These are phyloP conservation scores for Fusarium sp. DNA, from an alignment of 2,329 filamentous ascomycete genomes.

Conservation along the genomic window DNA sequence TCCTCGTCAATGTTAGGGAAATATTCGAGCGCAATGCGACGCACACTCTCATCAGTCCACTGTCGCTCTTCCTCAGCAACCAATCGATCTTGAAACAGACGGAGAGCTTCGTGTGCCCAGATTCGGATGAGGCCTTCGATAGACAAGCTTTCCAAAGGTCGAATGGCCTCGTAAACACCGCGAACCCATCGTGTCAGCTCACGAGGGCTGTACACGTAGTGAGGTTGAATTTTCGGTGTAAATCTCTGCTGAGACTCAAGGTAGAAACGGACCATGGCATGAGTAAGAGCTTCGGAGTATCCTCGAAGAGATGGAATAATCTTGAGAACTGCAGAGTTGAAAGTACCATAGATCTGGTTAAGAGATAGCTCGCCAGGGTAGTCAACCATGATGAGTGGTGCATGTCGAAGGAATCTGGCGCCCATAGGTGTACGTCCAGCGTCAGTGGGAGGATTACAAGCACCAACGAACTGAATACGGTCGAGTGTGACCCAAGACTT, in stretches of 20 bases:
- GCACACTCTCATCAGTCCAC: conserved; percentile 93
- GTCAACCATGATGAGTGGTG: conserved; percentile 99
- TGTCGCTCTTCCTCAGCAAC: conserved; percentile 93
- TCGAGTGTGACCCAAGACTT: conserved; percentile 98
- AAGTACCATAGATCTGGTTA: conserved; percentile 97
- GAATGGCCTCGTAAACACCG: conserved; percentile 96
- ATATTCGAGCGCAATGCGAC: conserved; percentile 85
- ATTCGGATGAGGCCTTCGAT: conserved; percentile 95
- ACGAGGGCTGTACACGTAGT: conserved; percentile 99
- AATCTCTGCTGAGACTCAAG: conserved; percentile 94
- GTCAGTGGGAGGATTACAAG: conserved; percentile 98
- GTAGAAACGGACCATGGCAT: conserved; percentile 98
- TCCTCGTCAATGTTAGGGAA: conserved; percentile 97
- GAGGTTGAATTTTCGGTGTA: conserved; percentile 95
- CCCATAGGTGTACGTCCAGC: conserved; percentile 95
- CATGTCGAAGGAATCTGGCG: conserved; percentile 92
- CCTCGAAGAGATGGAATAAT: conserved; percentile 95
- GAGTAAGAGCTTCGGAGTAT: conserved; percentile 92
- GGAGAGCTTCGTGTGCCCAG: conserved; percentile 96
- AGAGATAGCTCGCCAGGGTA: conserved; percentile 97
- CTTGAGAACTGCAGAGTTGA: conserved; percentile 96
- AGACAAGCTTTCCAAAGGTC: conserved; percentile 86
- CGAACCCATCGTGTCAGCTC: conserved; percentile 98
- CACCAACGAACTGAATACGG: conserved; percentile 98
- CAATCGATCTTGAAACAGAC: conserved; percentile 96